Percentiles rank a stretch among this genome's conserved stretches.
Conservation (phyloP, 2,329 filamentous ascomycete species). For the Trichoderma gracile region DNA sequence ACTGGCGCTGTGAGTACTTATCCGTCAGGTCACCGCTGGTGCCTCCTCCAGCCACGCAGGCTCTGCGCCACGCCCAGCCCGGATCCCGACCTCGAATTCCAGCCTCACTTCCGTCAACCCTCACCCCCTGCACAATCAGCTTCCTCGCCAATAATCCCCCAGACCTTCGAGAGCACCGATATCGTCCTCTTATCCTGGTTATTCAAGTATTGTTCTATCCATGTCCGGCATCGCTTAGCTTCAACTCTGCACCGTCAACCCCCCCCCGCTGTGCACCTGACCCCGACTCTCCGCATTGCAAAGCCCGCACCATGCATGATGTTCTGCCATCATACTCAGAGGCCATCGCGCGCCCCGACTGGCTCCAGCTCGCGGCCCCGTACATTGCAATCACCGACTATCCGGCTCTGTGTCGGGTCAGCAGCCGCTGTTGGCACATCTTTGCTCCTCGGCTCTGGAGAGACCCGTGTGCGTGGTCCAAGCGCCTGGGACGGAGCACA, state of each 20-base stretch:
- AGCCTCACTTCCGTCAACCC: background rate
- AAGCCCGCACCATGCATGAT: conserved; percentile 31
- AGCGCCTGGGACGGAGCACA: conserved; percentile 45
- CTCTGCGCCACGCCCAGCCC: background rate
- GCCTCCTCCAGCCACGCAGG: background rate
- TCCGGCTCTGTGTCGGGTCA: conserved; percentile 51
- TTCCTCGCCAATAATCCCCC: background rate
- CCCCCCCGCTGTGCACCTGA: background rate
- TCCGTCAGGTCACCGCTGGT: background rate
- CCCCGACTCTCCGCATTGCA: background rate
- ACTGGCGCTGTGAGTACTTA: background rate
- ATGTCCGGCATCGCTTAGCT: too few species aligned
- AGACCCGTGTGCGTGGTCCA: conserved; percentile 47
- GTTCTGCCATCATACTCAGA: conserved; percentile 56
- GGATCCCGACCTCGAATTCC: background rate
- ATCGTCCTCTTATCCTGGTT: too few species aligned
- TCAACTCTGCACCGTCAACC: background rate
- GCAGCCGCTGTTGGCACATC: conserved; percentile 46
- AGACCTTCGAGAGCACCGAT: too few species aligned
- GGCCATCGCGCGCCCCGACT: conserved; percentile 49
- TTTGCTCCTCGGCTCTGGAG: conserved; percentile 57
- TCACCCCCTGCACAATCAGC: background rate
- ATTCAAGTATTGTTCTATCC: too few species aligned
- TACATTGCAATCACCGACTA: conserved; percentile 47
- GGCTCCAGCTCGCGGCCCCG: conserved; percentile 51